Evolutionary conservation across 176 grass and related monocot genomes (phyloP), one percentile per base, ranked within the genome.

Genomic region (Tillandsia leiboldiana): DNA sequence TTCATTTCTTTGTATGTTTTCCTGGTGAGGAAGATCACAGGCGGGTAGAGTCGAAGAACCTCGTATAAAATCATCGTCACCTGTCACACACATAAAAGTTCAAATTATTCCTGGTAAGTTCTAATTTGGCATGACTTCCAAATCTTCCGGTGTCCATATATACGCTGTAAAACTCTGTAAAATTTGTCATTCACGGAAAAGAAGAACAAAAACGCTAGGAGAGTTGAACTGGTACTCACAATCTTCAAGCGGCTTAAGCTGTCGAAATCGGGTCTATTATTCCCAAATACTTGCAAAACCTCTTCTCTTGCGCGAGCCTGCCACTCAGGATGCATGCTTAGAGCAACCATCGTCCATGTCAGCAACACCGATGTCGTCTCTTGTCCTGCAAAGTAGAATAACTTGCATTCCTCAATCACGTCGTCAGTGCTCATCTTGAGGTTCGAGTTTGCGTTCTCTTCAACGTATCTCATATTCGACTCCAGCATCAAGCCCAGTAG

Each of bases 341-440:
- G 62, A 17, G 84, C 71, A 50, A 91, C 10, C 79, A 96, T 85
- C 1, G 91, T 88, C 87, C 87, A 96, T 0, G 88, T 96, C 15
- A 96, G 80, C 56, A 91, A 63, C 74, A 88, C 83, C 8, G 91
- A 88, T 0, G 91, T 91, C 20, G 91, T 96, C 75, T 91, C 88
- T 74, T 88, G 84, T 11, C 91, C 91, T 6, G 88, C 88, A 70
- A 96, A 86, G 83, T 96, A 96, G 77, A 91, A 96, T 0, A 96
- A 69, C 73, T 91, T 96, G 80, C 91, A 96, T 74, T 96, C 91
- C 15, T 82, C 91, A 13, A 96, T 84, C 59, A 96, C 80, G 10
- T 96, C 90, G 22, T 89, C 83, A 2, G 74, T 86, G 0, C 83
- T 79, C 70, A 93, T 81, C 10, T 85, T 79, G 33, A 75, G 50